Evolutionary conservation across 371 early-diverging fungal genomes (phyloP).

Genomic region (Syncephalastrum monosporum): DNA sequence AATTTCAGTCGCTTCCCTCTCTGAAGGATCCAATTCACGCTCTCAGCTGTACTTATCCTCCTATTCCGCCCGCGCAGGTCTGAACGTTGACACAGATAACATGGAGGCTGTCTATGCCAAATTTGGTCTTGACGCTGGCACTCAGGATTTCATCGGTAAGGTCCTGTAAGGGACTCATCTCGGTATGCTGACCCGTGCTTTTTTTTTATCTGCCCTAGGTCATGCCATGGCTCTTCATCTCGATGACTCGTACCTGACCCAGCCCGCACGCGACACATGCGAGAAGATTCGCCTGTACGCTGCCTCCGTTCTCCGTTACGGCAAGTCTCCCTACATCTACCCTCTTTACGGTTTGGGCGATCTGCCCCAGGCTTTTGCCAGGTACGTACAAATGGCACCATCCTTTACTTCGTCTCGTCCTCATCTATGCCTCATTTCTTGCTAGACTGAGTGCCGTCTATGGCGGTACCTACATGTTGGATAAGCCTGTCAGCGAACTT

Average conservation of each 20-base stretch:
- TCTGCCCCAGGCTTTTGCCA: slow-evolving; percentile 98
- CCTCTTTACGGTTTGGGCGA: slow-evolving; percentile 99
- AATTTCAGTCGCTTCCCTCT: background rate
- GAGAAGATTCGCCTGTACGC: slow-evolving; percentile 94
- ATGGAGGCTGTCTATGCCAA: slow-evolving; percentile 90
- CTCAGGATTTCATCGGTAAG: slow-evolving; percentile 93
- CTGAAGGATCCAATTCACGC: background rate
- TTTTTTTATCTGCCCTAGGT: slow-evolving; percentile 30
- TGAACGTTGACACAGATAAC: slow-evolving; percentile 72
- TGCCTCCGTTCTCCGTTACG: slow-evolving; percentile 91
- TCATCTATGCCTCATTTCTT: background rate
- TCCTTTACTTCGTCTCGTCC: slow-evolving; percentile 1
- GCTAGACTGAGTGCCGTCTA: slow-evolving; percentile 89
- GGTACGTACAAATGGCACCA: slow-evolving; percentile 49
- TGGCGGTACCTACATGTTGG: slow-evolving; percentile 98
- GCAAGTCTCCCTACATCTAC: slow-evolving; percentile 99
- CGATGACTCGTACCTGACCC: slow-evolving; percentile 88
- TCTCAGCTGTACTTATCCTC: too few species aligned
- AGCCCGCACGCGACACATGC: slow-evolving; percentile 92
- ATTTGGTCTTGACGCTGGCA: slow-evolving; percentile 92
- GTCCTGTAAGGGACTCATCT: background rate
- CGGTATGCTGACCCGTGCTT: background rate
- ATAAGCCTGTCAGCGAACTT: slow-evolving; percentile 86
- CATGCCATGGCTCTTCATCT: slow-evolving; percentile 98
- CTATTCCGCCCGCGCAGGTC: slow-evolving; percentile 22